Evolutionary conservation across 495 filamentous ascomycete species (phyloP), one percentile per base, ranked within the genome.

Genomic region (Penicillium arizonense): DNA sequence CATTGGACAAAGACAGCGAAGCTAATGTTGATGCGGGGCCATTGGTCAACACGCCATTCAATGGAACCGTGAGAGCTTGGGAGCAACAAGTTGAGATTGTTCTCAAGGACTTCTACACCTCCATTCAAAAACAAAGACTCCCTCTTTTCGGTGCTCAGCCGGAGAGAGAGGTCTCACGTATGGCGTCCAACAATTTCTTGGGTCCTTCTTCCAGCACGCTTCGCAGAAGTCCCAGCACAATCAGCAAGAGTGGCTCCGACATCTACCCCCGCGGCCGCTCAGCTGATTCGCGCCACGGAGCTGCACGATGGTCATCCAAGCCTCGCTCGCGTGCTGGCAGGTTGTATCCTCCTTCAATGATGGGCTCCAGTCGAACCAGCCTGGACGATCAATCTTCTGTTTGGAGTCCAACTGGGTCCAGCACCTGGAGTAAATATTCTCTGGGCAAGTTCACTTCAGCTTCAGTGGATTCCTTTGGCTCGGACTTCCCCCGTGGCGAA

Each of bases 351-450:
- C 68, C 79, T 34, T 94, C 88, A 4, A 87, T 87, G 23, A 78
- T 95, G 55, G 90, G 86, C n/a, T 96, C 94, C 2, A 97, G 92
- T 61, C 80, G 93, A 16, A 96, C 93, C 6, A 96, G 90, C 68
- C 78, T 97, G 41, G 94, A 99, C 51, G 94, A 97, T 58, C 83
- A 86, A 47, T 89, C 85, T 36, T 96, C 91, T 3, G 77, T 96
- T 23, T 97, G 90, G 88, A 97, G 88, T 55, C 95, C 94, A 9
- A 88, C 90, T 14, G 85, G 82, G 2, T 94, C 85, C 9, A 91
- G 87, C 62, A 94, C 87, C 1, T 97, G 94, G 95, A 97, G 94
- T 74, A 95, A 89, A 63, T 89, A 94, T 54, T 96, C 90, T 2
- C 75, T 95, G 50, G 89, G 91, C 37, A 91, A 92, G 61, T 85